phyloP scores from a whole-genome alignment of 2,329 filamentous ascomycete species.

The Fusarium falciforme region DNA sequence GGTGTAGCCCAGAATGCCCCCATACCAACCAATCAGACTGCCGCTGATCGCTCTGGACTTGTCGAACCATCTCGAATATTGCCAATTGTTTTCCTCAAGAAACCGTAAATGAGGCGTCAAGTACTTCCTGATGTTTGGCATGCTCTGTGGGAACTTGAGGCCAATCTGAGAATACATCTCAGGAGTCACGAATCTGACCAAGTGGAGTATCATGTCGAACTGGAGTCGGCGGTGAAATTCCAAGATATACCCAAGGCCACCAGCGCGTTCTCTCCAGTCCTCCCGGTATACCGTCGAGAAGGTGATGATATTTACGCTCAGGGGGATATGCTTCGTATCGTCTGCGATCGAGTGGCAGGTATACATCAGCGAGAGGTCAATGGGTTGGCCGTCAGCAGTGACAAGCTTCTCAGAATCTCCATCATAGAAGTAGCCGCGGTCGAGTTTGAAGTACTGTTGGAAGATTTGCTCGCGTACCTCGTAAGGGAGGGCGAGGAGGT shows the following conservation, averaged over 20 bases:
- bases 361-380: too few relatives aligned
- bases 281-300: too few relatives aligned
- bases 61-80: not conserved
- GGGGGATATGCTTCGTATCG: too few relatives aligned
- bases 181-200: not conserved
- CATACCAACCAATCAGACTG: not conserved
- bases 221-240: not conserved
- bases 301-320: too few relatives aligned
- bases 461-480: too few relatives aligned
- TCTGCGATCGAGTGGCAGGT: too few relatives aligned
- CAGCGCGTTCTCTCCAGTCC: not conserved
- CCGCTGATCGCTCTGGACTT: not conserved
- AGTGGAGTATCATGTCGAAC: accelerated
- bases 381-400: too few relatives aligned
- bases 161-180: not conserved
- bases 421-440: too few relatives aligned
- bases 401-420: too few relatives aligned
- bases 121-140: not conserved
- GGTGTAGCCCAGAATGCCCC: not conserved
- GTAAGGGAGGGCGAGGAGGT: too few relatives aligned
- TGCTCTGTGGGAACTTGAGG: not conserved
- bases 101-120: not conserved
- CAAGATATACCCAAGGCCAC: accelerated
- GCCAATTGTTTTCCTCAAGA: not conserved
- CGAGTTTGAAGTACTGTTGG: too few relatives aligned